These are phyloP conservation scores for Lepidopterella palustris DNA, from an alignment of 495 filamentous ascomycete species.

Conservation along the genomic window DNA sequence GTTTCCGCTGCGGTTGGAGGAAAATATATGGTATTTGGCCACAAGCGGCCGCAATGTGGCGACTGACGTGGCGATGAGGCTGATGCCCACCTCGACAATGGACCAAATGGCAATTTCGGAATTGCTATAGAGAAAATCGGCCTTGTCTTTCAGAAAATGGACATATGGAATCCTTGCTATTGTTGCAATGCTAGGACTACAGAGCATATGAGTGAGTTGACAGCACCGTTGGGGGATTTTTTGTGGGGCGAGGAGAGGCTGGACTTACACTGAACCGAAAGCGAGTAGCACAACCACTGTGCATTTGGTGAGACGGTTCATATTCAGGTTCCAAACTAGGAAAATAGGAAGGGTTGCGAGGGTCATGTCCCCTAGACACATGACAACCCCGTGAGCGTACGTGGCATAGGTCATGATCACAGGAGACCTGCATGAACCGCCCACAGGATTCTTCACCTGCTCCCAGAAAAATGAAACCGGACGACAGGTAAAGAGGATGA, in stretches of 20 bases:
- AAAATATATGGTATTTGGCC: background rate
- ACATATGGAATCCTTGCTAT: background rate
- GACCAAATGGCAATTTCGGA: background rate
- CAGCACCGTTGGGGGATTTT: too few species aligned
- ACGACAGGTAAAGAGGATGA: background rate
- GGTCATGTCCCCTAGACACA: background rate
- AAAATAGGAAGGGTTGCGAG: background rate
- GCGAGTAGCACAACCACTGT: background rate
- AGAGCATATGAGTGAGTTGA: too few species aligned
- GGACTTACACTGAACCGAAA: background rate
- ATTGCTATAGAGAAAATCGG: background rate
- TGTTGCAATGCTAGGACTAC: background rate
- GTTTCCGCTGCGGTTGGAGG: too few species aligned
- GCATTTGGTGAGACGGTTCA: background rate
- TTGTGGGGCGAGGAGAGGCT: too few species aligned
- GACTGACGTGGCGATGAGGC: background rate
- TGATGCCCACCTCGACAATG: background rate
- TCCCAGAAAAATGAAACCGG: background rate
- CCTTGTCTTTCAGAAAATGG: background rate
- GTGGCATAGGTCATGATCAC: background rate
- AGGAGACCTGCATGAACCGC: background rate
- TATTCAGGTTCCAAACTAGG: background rate
- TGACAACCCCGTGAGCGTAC: background rate
- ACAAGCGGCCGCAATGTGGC: background rate
- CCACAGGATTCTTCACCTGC: background rate